Evolutionary conservation across 2,329 filamentous ascomycete species (phyloP), one percentile per base, ranked within the genome.

Genomic region (Aspergillus oerlinghausenensis): DNA sequence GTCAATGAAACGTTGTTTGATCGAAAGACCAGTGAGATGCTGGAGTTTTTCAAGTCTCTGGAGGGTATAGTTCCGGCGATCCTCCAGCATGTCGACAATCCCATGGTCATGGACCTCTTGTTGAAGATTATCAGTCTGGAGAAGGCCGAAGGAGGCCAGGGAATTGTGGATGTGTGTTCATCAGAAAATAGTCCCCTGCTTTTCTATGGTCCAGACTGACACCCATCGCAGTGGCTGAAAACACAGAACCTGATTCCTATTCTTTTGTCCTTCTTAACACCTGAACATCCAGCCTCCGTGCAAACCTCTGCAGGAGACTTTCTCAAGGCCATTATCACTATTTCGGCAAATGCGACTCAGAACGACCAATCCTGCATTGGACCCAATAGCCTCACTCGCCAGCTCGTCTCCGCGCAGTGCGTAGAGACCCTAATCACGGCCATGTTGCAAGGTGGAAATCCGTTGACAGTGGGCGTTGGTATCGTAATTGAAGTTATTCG

Each of bases 331-430:
- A 97, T 99, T 70, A 97, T 99, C 64, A 99, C 94, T 26, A 97
- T 99, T 57, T 97, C 94, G 1, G 94, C 94, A 59, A 99, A 99
- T 70, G 94, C 94, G 3, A 97, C 93, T 1, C 94, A 96, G 66
- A 96, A 97, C 68, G 94, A 99, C 69, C 92, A 97, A 71, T 94
- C 93, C n/a, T 97, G 95, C 67, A 97, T 99, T 70, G 94, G 94
- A 3, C 94, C 94, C 3, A 99, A 99, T 72, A 94, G 96, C 70
- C 83, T 99, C 51, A 99, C 94, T 4, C 87, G 94, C 43, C 92
- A 99, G 75, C 82, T 99, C 3, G 94, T 99, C 1, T 97, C 94
- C 0, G 85, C 88, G 60, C 76, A 84, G 17, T 97, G 92, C 66
- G 86, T 96, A 52, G 84, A 93, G 68, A 86, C 86, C 58, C 82